Percentiles rank a stretch among this genome's conserved stretches.
These are phyloP conservation scores for Narthecium ossifragum DNA, from an alignment of 106 monocot species.

Conservation along the genomic window DNA sequence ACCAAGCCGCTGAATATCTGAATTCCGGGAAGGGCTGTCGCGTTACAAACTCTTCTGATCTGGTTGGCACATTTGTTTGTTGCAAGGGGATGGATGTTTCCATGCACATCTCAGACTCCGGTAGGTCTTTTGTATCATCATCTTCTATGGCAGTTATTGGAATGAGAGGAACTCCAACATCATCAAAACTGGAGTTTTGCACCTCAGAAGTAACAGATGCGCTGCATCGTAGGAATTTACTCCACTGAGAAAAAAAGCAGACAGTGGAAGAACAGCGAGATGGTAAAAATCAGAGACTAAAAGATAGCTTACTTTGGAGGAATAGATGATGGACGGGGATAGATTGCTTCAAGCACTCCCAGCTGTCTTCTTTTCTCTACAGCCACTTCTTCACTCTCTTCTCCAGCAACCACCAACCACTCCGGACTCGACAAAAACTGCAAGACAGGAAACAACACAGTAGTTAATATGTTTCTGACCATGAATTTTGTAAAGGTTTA, in stretches of 20 bases:
- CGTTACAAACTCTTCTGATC: neutral
- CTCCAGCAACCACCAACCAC: conserved; percentile 83
- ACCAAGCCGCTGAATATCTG: neutral
- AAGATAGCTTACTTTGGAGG: conserved; percentile 60
- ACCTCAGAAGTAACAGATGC: conserved; percentile 41
- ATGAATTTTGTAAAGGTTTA: no score
- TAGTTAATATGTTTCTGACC: no score
- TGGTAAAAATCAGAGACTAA: neutral
- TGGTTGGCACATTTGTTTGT: neutral
- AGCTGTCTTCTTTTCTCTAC: conserved; percentile 46
- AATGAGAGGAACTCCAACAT: conserved; percentile 39
- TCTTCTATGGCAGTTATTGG: conserved; percentile 85
- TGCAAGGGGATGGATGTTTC: neutral
- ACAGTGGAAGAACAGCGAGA: conserved; percentile 1
- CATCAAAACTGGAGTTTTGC: conserved; percentile 26
- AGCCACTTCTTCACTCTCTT: conserved; percentile 69
- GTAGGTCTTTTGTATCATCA: conserved; percentile 44
- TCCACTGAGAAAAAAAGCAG: neutral
- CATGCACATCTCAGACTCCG: conserved; percentile 4
- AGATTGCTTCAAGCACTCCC: conserved; percentile 75
- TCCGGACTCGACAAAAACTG: conserved; percentile 52
- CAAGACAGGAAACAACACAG: conserved; percentile 1
- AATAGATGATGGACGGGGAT: conserved; percentile 61
- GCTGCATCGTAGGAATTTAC: conserved; percentile 29
- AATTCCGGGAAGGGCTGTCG: neutral